Conservation (phyloP, 2,329 filamentous ascomycete species). For the Alternaria tenuissima region DNA sequence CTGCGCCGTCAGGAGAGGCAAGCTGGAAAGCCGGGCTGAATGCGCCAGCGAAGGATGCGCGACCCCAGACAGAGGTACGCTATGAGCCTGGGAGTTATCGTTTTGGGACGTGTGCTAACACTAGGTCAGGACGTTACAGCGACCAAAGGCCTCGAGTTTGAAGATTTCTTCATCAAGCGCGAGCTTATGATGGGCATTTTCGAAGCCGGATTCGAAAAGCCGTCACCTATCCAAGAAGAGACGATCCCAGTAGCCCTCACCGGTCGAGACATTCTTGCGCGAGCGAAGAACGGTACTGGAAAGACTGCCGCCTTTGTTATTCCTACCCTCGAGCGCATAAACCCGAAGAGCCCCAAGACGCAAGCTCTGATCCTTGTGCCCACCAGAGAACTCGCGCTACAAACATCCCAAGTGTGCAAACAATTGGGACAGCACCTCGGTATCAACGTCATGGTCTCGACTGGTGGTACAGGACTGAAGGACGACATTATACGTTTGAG, state of each 20-base stretch:
- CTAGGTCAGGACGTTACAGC: constrained; percentile 88
- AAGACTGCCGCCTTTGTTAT: constrained; percentile 99
- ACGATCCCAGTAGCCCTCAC: constrained; percentile 96
- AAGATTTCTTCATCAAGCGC: constrained; percentile 94
- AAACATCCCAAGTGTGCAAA: constrained; percentile 99
- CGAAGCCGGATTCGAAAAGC: constrained; percentile 98
- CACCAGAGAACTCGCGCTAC: constrained; percentile 94
- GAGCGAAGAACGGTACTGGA: constrained; percentile 98
- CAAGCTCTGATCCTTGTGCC: constrained; percentile 96
- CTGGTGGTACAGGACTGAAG: constrained; percentile 90
- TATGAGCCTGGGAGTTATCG: not conserved
- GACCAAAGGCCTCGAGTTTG: constrained; percentile 96
- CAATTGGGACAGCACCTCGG: constrained; percentile 96
- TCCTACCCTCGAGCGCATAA: constrained; percentile 92
- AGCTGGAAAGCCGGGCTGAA: constrained; percentile 81
- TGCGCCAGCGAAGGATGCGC: constrained; percentile 75
- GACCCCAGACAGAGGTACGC: constrained; percentile 81
- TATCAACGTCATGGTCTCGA: constrained; percentile 99
- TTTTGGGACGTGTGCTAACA: constrained; percentile 13
- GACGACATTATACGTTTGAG: constrained; percentile 96
- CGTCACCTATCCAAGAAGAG: constrained; percentile 99
- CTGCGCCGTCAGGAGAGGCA: constrained; percentile 58
- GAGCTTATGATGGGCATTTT: constrained; percentile 99
- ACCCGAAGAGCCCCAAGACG: constrained; percentile 94
- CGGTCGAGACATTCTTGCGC: constrained; percentile 91